These are phyloP conservation scores for Acacia acuminata DNA, from an alignment of 306 rosid genomes.

Conservation along the genomic window DNA sequence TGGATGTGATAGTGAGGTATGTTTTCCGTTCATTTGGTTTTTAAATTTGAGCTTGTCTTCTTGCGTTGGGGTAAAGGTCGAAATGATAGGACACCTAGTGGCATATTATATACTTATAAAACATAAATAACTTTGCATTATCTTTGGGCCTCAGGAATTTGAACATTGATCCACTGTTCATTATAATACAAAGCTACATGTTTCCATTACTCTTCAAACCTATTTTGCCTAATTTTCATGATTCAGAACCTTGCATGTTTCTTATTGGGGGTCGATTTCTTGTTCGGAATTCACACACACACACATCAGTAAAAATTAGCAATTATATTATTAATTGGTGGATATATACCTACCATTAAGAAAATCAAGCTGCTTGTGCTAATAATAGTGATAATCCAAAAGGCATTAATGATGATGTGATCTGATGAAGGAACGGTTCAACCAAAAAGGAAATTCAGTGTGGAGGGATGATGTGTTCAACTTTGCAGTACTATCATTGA, in stretches of 20 bases:
- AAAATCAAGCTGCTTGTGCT: constrained; percentile 22
- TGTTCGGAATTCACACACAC: background rate
- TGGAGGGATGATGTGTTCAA: constrained; percentile 14
- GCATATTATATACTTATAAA: constrained; percentile 16
- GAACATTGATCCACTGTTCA: background rate
- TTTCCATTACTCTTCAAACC: background rate
- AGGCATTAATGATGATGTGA: constrained; percentile 38
- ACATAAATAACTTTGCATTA: constrained; percentile 28
- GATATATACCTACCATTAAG: constrained; percentile 39
- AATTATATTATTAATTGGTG: constrained; percentile 35
- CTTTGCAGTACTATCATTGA: constrained; percentile 33
- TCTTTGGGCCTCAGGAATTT: background rate
- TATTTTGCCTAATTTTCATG: background rate
- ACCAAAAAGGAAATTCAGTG: constrained; percentile 19
- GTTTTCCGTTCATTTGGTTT: background rate
- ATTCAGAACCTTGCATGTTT: constrained; percentile 17
- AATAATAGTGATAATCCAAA: background rate
- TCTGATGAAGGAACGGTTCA: constrained; percentile 33
- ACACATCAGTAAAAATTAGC: background rate
- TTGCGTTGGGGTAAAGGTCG: background rate
- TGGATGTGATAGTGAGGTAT: constrained; percentile 50
- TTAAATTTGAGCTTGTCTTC: constrained; percentile 16
- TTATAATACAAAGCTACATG: background rate
- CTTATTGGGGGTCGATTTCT: background rate
- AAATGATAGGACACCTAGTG: constrained; percentile 13